Conservation (phyloP, 208 protist genomes). For the Herpetomonas samuelpessoai region DNA sequence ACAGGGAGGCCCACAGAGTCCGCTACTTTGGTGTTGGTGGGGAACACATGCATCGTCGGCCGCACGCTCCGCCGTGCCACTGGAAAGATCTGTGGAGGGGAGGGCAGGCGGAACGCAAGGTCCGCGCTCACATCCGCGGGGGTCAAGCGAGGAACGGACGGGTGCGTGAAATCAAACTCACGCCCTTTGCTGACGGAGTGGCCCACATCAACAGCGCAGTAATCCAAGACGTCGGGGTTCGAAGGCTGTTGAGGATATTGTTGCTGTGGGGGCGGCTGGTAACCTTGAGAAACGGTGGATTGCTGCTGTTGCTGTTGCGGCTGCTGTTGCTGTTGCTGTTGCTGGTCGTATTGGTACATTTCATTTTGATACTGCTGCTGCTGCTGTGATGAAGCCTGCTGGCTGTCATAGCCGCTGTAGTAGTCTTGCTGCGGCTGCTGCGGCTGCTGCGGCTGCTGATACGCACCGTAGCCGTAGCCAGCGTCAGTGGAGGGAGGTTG, state of each 20-base stretch:
- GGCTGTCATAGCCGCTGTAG: conserved; percentile 7
- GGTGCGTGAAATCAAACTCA: conserved; percentile 47
- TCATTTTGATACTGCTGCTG: conserved; percentile 2
- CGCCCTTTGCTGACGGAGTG: conserved; percentile 16
- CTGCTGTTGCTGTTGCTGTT: conserved; percentile 3
- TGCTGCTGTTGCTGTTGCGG: conserved; percentile 21
- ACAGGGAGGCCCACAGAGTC: conserved; percentile 66
- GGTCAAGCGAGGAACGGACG: conserved; percentile 68
- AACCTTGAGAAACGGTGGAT: background rate
- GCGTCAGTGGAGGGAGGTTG: background rate
- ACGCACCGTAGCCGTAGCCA: conserved; percentile 8
- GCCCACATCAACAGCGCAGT: conserved; percentile 17
- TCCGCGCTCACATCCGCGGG: conserved; percentile 61
- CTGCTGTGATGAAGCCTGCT: background rate
- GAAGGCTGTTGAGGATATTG: conserved; percentile 14
- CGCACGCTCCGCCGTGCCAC: conserved; percentile 47
- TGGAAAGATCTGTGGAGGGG: conserved; percentile 46
- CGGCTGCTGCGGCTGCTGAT: conserved; percentile 10
- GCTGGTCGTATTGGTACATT: background rate
- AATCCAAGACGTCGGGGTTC: conserved; percentile 21
- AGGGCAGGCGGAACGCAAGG: conserved; percentile 24
- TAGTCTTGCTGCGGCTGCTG: conserved; percentile 16
- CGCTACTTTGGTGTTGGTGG: conserved; percentile 46
- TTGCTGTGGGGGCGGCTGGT: conserved; percentile 2
- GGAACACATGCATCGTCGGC: conserved; percentile 62